Evolutionary conservation across 2,329 filamentous ascomycete genomes (phyloP), one percentile per base, ranked within the genome.

Genomic region (Nothomitra cinnamomea): DNA sequence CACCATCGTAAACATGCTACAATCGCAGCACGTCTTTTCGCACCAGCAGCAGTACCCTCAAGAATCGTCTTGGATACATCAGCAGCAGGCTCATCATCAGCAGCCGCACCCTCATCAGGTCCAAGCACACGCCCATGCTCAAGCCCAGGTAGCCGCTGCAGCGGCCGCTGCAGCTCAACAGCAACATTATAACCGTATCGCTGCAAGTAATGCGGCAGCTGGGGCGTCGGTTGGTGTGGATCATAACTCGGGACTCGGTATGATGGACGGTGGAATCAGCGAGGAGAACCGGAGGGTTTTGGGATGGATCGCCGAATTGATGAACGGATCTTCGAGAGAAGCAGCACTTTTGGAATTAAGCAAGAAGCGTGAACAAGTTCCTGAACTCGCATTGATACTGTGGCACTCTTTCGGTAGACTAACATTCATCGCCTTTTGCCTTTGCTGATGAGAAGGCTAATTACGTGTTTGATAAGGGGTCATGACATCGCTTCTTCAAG

Each of bases 281-380:
- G 90, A 95, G 65, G 90, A 95, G 65, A 95, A 95, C 68, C 79
- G 87, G 60, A 80, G 89, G 59, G 92, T 94, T n/a, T 80, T 95
- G 68, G 82, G 82, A 58, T 95, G 87, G 75, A 92, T 95, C 58
- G 87, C 89, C 53, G 89, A 95, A 66, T 76, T 95, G 55, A 77
- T 96, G 64, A 90, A 88, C 66, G 85, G 89, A 59, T 81, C 77
- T 61, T 89, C 88, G 25, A 79, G 92, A 58, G 92, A 96, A 72
- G 83, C 87, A 3, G 92, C 92, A 51, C 75, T 98, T 53, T 76
- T 98, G 63, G 92, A 98, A 69, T 76, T 98, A 52, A 96, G 90
- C 72, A 98, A 98, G 75, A 98, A 98, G 77, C 77, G 92, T 55
- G 92, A 98, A 70, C 92, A 96, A 69, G 92, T 98, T 15, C 90